These are phyloP conservation scores for Ulota crispa DNA, from an alignment of 225 moss, liverwort and hornwort species.

Conservation along the genomic window DNA sequence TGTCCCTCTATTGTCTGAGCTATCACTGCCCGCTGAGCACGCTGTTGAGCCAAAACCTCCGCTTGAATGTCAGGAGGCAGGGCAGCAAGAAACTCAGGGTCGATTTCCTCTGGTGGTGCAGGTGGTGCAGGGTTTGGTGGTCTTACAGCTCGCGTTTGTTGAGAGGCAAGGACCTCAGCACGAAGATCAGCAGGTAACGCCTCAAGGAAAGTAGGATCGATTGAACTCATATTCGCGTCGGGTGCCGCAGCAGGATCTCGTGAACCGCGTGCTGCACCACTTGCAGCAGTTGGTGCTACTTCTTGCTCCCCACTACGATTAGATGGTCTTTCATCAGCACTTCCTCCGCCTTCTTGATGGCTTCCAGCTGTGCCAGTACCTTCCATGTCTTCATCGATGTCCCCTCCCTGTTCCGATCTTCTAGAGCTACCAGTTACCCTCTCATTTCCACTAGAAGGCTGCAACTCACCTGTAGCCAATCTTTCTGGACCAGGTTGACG, in stretches of 20 bases:
- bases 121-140: conserved; percentile 64
- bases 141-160: conserved; percentile 72
- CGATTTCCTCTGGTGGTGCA: conserved; percentile 83
- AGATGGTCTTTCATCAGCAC: conserved; percentile 38
- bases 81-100: conserved; percentile 94
- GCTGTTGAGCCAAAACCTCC: conserved; percentile 93
- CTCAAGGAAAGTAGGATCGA: conserved; percentile 97
- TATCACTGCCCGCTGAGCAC: conserved; percentile 74
- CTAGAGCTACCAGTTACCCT: conserved; percentile 43
- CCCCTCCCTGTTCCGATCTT: conserved; percentile 59
- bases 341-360: conserved; percentile 51
- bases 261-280: conserved; percentile 33
- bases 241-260: conserved; percentile 32
- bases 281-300: conserved; percentile 36
- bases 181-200: conserved; percentile 93
- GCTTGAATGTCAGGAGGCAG: conserved; percentile 94
- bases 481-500: conserved; percentile 75
- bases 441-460: conserved; percentile 53
- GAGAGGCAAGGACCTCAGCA: conserved; percentile 90
- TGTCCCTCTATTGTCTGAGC: conserved; percentile 80
- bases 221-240: conserved; percentile 55
- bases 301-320: conserved; percentile 41
- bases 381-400: conserved; percentile 88
- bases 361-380: conserved; percentile 56
- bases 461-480: conserved; percentile 50